phyloP scores from a whole-genome alignment of 352 stramenopile genomes.

The Pythium rishiriense region DNA sequence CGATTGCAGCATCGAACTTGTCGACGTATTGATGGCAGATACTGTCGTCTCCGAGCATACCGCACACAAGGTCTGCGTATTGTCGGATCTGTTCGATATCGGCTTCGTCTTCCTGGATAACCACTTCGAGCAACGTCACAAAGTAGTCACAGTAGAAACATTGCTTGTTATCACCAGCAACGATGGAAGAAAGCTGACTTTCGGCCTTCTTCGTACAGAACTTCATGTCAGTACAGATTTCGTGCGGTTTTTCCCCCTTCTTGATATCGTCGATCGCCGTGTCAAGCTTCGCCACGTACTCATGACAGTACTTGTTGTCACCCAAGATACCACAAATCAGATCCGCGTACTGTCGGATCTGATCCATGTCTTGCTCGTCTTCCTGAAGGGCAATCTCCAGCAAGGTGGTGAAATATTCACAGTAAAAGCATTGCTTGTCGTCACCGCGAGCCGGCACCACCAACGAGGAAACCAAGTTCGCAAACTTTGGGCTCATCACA shows the following conservation, averaged over 20 bases:
- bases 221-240: constrained; percentile 42
- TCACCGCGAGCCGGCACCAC: neutral
- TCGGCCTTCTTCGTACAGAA: constrained; percentile 1
- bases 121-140: constrained; percentile 58
- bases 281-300: constrained; percentile 68
- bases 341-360: constrained; percentile 66
- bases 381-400: constrained; percentile 60
- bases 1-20: constrained; percentile 62
- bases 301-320: constrained; percentile 56
- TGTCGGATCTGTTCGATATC: constrained; percentile 59
- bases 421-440: constrained; percentile 60
- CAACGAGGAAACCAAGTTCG: constrained; percentile 3
- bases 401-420: constrained; percentile 62
- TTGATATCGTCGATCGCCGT: constrained; percentile 59
- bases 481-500: neutral
- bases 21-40: constrained; percentile 68
- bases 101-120: constrained; percentile 53
- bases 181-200: neutral
- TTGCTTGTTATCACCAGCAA: constrained; percentile 29
- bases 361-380: constrained; percentile 47
- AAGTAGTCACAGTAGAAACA: constrained; percentile 72
- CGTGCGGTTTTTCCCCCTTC: constrained; percentile 57
- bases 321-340: constrained; percentile 77
- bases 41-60: constrained; percentile 60
- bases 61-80: constrained; percentile 77